These are phyloP conservation scores for Malassezia vespertilionis DNA, from an alignment of 1,284 basidiomycete species.

Conservation along the genomic window DNA sequence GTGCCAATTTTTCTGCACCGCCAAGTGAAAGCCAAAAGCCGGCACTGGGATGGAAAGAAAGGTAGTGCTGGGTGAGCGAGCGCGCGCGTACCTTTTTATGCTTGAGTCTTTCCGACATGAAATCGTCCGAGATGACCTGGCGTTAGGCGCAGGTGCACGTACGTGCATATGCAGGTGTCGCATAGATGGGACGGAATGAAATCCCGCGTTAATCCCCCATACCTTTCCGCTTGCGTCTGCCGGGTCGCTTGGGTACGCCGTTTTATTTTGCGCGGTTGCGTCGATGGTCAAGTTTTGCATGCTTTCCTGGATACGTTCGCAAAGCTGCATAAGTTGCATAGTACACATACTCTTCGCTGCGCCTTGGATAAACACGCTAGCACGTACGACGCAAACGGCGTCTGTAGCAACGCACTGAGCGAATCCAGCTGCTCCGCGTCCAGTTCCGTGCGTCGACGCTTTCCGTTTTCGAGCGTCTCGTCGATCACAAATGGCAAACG, in stretches of 20 bases:
- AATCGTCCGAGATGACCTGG: conserved; percentile 74
- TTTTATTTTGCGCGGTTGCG: neutral
- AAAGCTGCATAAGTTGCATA: conserved; percentile 3
- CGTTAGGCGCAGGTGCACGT: conserved; percentile 55
- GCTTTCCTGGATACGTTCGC: conserved; percentile 60
- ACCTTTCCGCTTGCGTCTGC: conserved; percentile 11
- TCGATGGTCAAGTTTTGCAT: conserved; percentile 56
- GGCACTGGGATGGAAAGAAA: conserved; percentile 74
- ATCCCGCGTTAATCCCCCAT: conserved; percentile 54
- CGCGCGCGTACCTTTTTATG: conserved; percentile 55
- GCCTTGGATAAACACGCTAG: conserved; percentile 19
- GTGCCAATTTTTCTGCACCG: conserved; percentile 64
- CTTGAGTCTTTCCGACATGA: conserved; percentile 65
- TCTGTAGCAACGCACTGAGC: conserved; percentile 24
- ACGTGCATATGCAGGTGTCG: conserved; percentile 47
- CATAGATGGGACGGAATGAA: conserved; percentile 66
- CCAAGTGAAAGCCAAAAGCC: conserved; percentile 76
- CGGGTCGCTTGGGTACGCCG: neutral
- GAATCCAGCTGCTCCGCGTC: conserved; percentile 15
- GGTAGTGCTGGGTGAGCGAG: conserved; percentile 56
- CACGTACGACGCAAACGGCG: conserved; percentile 25
- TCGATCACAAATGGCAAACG: conserved; percentile 4
- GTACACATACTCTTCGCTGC: conserved; percentile 21
- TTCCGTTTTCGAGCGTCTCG: neutral
- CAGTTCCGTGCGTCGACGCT: neutral